Base-by-base conservation (phyloP, 78 protist genomes). In the Dictyostelium brefeldianum region DNA sequence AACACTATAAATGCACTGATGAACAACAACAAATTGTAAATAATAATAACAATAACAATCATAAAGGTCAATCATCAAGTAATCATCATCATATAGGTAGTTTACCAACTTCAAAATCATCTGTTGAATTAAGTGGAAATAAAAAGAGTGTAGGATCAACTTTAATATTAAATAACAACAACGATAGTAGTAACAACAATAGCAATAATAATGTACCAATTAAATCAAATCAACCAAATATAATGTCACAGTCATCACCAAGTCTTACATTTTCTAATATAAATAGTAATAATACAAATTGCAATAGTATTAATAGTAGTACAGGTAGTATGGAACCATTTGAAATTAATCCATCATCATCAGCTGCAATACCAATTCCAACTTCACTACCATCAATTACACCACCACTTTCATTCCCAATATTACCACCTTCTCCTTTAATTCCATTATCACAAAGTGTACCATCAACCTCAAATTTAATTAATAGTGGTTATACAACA, bases 231-330 rank as follows among this genome's bases (percentile, higher is more conserved):
- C 75, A 67, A 17, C 75, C 75, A 31, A 43, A 50, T 77, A 17
- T 77, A 15, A 54, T 78, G 59, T 78, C 83, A 36, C 56, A 36
- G 56, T 54, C 71, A 43, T 78, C 83, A 20, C 83, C 83, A 4
- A 78, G 56, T 36, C 50, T 78, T n/a, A 43, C 83, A 27, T 78
- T 78, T 31, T 9, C 56, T 15, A 67, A n/a, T 1, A n/a, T n/a
- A n/a, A n/a, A n/a, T n/a, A 67, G 29, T 31, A 70, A 41, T 41
- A 70, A 70, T 70, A 36, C 46, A 18, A 18, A 36, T 14, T 41
- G 46, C 17, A 29, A 25, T n/a, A 29, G 27, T 29, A 29, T 73
- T 46, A 73, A 73, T 73, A 73, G 56, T 46, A 73, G 31, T n/a
- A 31, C 50, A 67, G 48, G 48, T 27, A 31, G 75, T 67, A 67